Conservation (phyloP, 1,284 basidiomycete genomes). For the Ceratobasidium sp. region DNA sequence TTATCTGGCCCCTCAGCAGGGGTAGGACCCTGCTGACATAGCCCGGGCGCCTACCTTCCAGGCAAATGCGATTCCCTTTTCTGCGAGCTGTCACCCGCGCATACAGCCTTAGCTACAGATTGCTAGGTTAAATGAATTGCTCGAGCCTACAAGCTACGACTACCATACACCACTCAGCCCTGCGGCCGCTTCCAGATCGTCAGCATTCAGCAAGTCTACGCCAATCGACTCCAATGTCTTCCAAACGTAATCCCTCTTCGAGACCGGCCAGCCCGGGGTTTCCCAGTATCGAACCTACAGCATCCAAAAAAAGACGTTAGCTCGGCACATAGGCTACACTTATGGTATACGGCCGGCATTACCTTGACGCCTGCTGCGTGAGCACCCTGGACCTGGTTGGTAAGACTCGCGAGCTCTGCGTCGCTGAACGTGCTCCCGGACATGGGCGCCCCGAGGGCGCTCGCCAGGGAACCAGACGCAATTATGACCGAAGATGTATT, state of each 20-base stretch:
- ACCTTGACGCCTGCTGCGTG: slow-evolving; percentile 37
- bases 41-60: not conserved
- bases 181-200: slow-evolving; percentile 30
- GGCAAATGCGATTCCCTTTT: slow-evolving; percentile 5
- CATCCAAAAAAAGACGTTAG: not conserved
- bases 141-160: not conserved
- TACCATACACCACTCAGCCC: slow-evolving; percentile 39
- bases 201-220: slow-evolving; percentile 38
- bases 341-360: not conserved
- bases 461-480: slow-evolving; percentile 37
- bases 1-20: not conserved
- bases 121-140: not conserved
- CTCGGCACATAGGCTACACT: not conserved
- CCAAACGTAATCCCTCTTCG: slow-evolving; percentile 37
- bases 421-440: slow-evolving; percentile 34
- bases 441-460: slow-evolving; percentile 34
- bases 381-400: slow-evolving; percentile 33
- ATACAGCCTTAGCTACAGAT: not conserved
- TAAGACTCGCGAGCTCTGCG: slow-evolving; percentile 8
- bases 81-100: not conserved
- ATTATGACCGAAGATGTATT: slow-evolving; percentile 30
- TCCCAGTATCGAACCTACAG: slow-evolving; percentile 42
- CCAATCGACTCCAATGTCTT: slow-evolving; percentile 28
- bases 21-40: slow-evolving; percentile 24
- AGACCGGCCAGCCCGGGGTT: slow-evolving; percentile 37